Base-by-base conservation (phyloP, 2,329 filamentous ascomycete genomes). In the Colletotrichum melonis region DNA sequence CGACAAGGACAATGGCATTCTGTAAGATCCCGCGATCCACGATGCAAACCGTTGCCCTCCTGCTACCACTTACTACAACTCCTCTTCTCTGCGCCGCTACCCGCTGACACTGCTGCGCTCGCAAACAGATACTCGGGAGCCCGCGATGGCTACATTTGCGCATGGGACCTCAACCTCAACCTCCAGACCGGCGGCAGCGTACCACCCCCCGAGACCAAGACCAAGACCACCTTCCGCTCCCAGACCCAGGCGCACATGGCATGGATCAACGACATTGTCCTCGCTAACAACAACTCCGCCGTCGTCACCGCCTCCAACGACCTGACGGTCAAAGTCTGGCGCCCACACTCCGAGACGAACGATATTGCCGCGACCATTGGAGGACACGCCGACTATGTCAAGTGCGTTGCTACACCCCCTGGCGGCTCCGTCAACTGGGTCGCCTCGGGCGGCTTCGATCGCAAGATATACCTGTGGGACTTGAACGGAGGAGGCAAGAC, bases 321-420 rank as follows among this genome's bases (percentile, higher is more conserved):
- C 81, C 91, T 97, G 74, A 95, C 95, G 9, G 95, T 98, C 80
- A 97, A 97, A 82, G 85, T 97, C 78, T 98, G 95, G 97, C 91
- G 95, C 69, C 96, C 96, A 7, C 86, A 91, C 75, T 89, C 89
- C 12, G 79, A 85, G 28, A 74, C 80, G 42, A 79, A 79, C 60
- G 88, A 92, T 63, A 91, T 92, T 11, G 92, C 94, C 5, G 89
- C 91, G 76, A 95, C 94, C 55, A 96, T 99, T 79, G 97, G 97
- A 76, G 92, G 96, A 78, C 97, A 99, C 83, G 93, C 92, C 78
- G 97, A 99, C 86, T 99, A 98, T 80, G 95, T 98, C 80, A 99
- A 98, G 84, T 95, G 95, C 77, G 89, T 99, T 49, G 94, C 95
- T 22, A 93, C 94, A 8, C 94, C 96, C 9, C 80, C 86, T 77